These are phyloP conservation scores for Suhomyces maxii DNA, from an alignment of 1,139 yeast species.

Conservation along the genomic window DNA sequence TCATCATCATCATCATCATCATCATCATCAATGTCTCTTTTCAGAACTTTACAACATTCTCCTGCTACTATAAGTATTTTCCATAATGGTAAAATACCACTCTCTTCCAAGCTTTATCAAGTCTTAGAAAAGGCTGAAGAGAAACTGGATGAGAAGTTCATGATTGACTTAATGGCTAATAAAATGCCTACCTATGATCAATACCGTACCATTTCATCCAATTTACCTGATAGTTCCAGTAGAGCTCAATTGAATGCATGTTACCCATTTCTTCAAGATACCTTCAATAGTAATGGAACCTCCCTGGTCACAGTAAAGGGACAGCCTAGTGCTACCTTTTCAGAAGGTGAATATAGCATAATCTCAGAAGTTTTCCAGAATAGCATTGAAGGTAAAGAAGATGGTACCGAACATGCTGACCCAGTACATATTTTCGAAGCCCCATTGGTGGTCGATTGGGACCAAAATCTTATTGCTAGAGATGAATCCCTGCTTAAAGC, in stretches of 20 bases:
- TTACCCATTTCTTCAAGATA: conserved; percentile 41
- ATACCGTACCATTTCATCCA: conserved; percentile 30
- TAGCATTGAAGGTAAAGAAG: conserved; percentile 24
- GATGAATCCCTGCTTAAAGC: conserved; percentile 35
- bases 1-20: neutral
- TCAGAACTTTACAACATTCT: conserved; percentile 45
- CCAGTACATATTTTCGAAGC: conserved; percentile 41
- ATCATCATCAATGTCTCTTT: conserved; percentile 29
- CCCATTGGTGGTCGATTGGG: conserved; percentile 52
- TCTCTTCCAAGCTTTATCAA: conserved; percentile 33
- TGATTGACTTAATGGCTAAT: conserved; percentile 40
- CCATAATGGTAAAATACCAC: conserved; percentile 40
- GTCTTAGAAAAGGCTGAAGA: conserved; percentile 34
- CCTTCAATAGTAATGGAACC: conserved; percentile 18
- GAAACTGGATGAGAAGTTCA: conserved; percentile 28
- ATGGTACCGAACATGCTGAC: conserved; percentile 24
- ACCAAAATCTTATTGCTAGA: conserved; percentile 44
- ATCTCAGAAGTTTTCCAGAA: conserved; percentile 42
- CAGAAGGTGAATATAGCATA: conserved; percentile 40
- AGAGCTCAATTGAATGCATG: conserved; percentile 31
- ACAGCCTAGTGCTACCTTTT: conserved; percentile 34
- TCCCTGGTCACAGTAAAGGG: conserved; percentile 29
- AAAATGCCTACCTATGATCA: conserved; percentile 49
- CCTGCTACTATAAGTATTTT: conserved; percentile 47
- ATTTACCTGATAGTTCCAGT: conserved; percentile 26